Evolutionary conservation across 345 rosid species (phyloP).

Genomic region (Dimocarpus longan): DNA sequence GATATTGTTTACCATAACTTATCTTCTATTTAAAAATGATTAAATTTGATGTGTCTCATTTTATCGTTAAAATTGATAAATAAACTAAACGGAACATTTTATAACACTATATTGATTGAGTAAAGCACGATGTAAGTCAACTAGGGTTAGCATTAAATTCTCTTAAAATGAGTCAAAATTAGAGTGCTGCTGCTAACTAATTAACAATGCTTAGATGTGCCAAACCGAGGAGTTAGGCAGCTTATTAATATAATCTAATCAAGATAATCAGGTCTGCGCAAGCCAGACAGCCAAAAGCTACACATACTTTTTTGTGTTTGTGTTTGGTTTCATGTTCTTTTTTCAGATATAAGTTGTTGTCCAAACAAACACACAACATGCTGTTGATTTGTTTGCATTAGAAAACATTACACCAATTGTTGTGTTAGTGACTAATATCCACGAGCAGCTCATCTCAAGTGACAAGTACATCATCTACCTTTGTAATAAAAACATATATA

Average conservation of each 20-base stretch:
- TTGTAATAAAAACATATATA: background rate
- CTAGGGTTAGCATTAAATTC: too few species aligned
- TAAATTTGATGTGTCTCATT: too few species aligned
- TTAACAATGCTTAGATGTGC: background rate
- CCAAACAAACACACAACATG: background rate
- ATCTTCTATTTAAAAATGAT: too few species aligned
- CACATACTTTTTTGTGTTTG: background rate
- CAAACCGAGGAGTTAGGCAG: background rate
- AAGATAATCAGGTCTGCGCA: background rate
- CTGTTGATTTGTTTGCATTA: background rate
- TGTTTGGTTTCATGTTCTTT: background rate
- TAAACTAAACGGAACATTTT: too few species aligned
- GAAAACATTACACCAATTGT: background rate
- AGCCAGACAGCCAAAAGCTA: background rate
- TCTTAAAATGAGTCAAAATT: background rate
- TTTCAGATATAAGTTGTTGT: background rate
- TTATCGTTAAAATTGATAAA: too few species aligned
- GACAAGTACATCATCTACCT: background rate
- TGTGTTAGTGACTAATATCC: background rate
- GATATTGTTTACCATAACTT: too few species aligned
- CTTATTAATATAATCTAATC: background rate
- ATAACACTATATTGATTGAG: too few species aligned
- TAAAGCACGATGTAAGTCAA: background rate
- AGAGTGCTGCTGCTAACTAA: background rate
- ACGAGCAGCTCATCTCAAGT: background rate